These are phyloP conservation scores for Coniferiporia sulphurascens DNA, from an alignment of 1,284 basidiomycete species.

Conservation along the genomic window DNA sequence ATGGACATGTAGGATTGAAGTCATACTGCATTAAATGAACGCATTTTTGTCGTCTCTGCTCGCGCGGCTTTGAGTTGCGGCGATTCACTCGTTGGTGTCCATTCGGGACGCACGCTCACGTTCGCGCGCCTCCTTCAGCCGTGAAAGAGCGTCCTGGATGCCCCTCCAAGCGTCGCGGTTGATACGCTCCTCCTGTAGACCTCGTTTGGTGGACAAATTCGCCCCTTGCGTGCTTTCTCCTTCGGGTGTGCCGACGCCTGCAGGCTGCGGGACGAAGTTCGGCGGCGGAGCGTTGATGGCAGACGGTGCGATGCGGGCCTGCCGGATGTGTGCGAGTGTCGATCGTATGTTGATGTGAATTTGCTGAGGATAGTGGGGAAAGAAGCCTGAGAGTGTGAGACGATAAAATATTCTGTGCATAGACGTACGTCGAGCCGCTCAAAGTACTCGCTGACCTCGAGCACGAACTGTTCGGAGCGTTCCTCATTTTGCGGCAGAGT, in stretches of 20 bases:
- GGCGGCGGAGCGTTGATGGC: conserved; percentile 72
- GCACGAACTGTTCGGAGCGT: conserved; percentile 75
- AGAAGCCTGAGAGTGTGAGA: background rate
- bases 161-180: conserved; percentile 74
- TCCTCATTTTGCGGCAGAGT: conserved; percentile 72
- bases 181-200: conserved; percentile 71
- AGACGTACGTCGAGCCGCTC: conserved; percentile 63
- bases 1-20: too few relatives aligned
- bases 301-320: conserved; percentile 77
- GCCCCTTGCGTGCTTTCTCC: conserved; percentile 21
- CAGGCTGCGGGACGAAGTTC: conserved; percentile 66
- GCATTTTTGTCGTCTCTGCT: background rate
- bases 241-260: conserved; percentile 66
- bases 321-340: conserved; percentile 71
- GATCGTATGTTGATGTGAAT: conserved; percentile 73
- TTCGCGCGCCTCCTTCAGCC: conserved; percentile 46
- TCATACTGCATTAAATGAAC: background rate
- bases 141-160: conserved; percentile 58
- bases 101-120: conserved; percentile 25
- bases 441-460: conserved; percentile 80
- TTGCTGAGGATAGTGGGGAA: conserved; percentile 35
- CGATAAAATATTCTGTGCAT: background rate
- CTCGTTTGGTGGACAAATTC: conserved; percentile 36
- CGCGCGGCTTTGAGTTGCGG: background rate
- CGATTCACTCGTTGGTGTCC: conserved; percentile 5